Percentiles rank a stretch among this genome's conserved stretches.
phyloP scores from a whole-genome alignment of 768 basidiomycete genomes.

The Boletus vermiculosoides region DNA sequence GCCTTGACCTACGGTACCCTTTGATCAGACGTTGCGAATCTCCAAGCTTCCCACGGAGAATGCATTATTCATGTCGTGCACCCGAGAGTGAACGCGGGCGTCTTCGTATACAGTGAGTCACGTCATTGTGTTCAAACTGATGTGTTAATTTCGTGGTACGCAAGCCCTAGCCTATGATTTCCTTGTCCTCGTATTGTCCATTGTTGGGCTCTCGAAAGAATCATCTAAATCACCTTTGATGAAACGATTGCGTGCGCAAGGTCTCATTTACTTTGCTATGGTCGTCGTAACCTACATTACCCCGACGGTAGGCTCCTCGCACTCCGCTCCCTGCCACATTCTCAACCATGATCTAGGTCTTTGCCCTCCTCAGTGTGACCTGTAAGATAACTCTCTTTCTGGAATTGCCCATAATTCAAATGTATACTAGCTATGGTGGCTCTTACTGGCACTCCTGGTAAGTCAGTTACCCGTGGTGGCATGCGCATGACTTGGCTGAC shows the following conservation, averaged over 20 bases:
- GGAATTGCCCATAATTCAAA: not conserved
- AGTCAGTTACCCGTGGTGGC: not conserved
- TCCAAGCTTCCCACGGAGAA: not conserved
- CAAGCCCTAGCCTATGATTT: slow-evolving; percentile 26
- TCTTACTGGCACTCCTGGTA: slow-evolving; percentile 6
- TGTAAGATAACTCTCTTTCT: not conserved
- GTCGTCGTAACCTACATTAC: slow-evolving; percentile 17
- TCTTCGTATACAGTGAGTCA: slow-evolving; percentile 23
- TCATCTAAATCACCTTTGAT: slow-evolving; percentile 16
- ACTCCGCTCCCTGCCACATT: no score
- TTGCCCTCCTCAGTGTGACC: slow-evolving; percentile 2
- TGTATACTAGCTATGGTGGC: slow-evolving; percentile 3
- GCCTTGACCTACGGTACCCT: not conserved
- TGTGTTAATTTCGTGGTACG: not conserved
- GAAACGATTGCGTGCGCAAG: slow-evolving; percentile 20
- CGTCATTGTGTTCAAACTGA: not conserved
- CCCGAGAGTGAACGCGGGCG: slow-evolving; percentile 1
- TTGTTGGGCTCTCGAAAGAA: slow-evolving; percentile 15
- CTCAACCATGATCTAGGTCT: slow-evolving; percentile 10
- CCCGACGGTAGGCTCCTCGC: slow-evolving; percentile 3
- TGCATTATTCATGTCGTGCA: slow-evolving; percentile 3
- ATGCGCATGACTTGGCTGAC: not conserved
- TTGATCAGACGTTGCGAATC: slow-evolving; percentile 14
- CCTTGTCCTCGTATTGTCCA: slow-evolving; percentile 19
- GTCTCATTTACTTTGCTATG: slow-evolving; percentile 22